phyloP scores from a whole-genome alignment of 768 basidiomycete species.

The Rhodotorula toruloides region DNA sequence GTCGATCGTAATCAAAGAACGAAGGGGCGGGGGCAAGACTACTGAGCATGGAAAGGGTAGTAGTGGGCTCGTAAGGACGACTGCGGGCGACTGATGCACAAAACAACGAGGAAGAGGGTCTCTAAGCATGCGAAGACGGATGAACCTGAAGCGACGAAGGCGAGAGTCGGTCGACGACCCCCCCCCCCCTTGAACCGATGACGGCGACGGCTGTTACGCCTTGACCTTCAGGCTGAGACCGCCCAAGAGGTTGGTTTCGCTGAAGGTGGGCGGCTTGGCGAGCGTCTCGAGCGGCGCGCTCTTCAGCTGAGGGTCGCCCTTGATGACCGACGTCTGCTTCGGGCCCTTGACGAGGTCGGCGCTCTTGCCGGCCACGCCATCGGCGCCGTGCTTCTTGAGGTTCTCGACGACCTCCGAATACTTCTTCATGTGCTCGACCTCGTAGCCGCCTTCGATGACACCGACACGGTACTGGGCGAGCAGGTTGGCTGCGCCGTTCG shows the following conservation, averaged over 20 bases:
- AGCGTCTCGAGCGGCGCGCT: background rate
- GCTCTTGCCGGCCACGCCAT: conserved; percentile 30
- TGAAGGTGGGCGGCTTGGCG: background rate
- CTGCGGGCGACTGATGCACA: too few relatives aligned
- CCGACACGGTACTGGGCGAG: conserved; percentile 74
- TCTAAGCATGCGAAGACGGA: too few relatives aligned
- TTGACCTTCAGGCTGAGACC: background rate
- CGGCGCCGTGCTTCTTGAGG: conserved; percentile 24
- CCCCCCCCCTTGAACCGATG: too few relatives aligned
- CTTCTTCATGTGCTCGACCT: conserved; percentile 47
- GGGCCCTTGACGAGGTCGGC: conserved; percentile 17
- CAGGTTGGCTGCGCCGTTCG: conserved; percentile 76
- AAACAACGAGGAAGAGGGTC: too few relatives aligned
- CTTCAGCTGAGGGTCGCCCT: conserved; percentile 24
- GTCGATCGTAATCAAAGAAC: too few relatives aligned
- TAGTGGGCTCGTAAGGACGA: too few relatives aligned
- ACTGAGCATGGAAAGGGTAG: too few relatives aligned
- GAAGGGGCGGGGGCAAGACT: too few relatives aligned
- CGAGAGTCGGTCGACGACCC: too few relatives aligned
- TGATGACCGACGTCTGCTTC: conserved; percentile 17
- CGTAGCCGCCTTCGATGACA: conserved; percentile 61
- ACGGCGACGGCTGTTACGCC: too few relatives aligned
- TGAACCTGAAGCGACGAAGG: too few relatives aligned
- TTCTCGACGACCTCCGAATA: conserved; percentile 30
- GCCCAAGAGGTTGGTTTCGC: background rate